phyloP scores from a whole-genome alignment of 2,329 filamentous ascomycete genomes.

The Colletotrichum sp. region DNA sequence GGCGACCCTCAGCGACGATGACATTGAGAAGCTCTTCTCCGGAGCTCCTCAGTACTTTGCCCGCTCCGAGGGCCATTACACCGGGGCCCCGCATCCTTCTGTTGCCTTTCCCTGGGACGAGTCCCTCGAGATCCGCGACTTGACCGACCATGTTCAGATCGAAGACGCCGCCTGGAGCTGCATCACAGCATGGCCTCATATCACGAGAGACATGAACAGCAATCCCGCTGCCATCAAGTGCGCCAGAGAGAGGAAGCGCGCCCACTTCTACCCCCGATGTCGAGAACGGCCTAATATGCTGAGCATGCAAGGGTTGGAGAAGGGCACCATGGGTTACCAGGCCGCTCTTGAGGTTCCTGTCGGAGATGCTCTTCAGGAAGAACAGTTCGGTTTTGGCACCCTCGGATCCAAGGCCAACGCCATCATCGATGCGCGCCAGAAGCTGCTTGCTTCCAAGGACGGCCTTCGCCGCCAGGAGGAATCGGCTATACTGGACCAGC shows the following conservation, averaged over 20 bases:
- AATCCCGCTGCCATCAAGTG: conserved; percentile 48
- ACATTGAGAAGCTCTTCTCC: conserved; percentile 74
- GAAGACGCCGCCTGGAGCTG: conserved; percentile 68
- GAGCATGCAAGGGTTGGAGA: conserved; percentile 73
- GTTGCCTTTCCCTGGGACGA: conserved; percentile 74
- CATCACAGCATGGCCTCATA: conserved; percentile 67
- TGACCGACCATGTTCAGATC: conserved; percentile 69
- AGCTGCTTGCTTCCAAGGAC: conserved; percentile 57
- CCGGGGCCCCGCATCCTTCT: conserved; percentile 64
- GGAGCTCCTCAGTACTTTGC: conserved; percentile 77
- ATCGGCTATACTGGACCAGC: conserved; percentile 61
- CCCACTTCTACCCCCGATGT: conserved; percentile 64
- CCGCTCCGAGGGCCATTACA: conserved; percentile 63
- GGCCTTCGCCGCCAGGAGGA: conserved; percentile 63
- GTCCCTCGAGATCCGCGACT: conserved; percentile 63
- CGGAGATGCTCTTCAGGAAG: conserved; percentile 68
- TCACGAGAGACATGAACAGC: conserved; percentile 56
- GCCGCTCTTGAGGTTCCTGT: conserved; percentile 70
- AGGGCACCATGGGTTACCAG: conserved; percentile 72
- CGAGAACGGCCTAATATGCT: conserved; percentile 74
- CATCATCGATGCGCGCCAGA: conserved; percentile 63
- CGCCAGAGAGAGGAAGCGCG: conserved; percentile 49
- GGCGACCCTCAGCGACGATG: conserved; percentile 60
- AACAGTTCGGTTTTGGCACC: conserved; percentile 64
- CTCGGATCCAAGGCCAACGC: conserved; percentile 58